Evolutionary conservation across 768 basidiomycete species (phyloP), one percentile per base, ranked within the genome.

Genomic region (Mycena indigotica): DNA sequence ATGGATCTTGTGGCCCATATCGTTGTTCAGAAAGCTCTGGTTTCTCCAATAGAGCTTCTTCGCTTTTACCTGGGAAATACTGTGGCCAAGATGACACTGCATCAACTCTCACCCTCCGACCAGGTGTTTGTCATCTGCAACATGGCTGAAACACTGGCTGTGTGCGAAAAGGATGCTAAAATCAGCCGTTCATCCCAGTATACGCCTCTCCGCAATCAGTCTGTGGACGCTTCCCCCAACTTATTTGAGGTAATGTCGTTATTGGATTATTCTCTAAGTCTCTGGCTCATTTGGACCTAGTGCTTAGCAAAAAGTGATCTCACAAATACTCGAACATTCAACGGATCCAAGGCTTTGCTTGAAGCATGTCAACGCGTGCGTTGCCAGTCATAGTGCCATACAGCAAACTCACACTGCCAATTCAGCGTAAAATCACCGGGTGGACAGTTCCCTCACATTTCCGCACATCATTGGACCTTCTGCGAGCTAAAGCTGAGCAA

Each of bases 181-280:
- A 65, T 60, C 6, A 59, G 63, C 17, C 62, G 65, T 19, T 68
- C 67, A 19, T 69, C 69, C 2, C 67, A 76, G 57, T 59, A 76
- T 46, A 53, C 66, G n/a, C 64, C 70, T 25, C 63, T 83, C 45
- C 78, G 75, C 35, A 75, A 74, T 58, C 80, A 80, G 60, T 69
- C 82, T 32, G 73, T 82, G 3, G 84, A 85, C 57, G 79, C 82
- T 6, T 78, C 75, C 38, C 73, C 80, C 5, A 73, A 72, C 38
- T 60, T 82, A 21, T 71, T 86, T 29, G 79, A 83, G 69, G 83
- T 84, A 50, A n/a, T n/a, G n/a, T n/a, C n/a, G 52, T 79, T 65
- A 8, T 23, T 44, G 41, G 8, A 49, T 8, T 8, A 35, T 35
- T 19, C 23, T 21, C n/a, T 53, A n/a, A 19, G 59, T 19, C 59